Percentiles rank a stretch among this genome's conserved stretches.
phyloP scores from a whole-genome alignment of 140 eudicot genomes.

The Anethum foeniculum region DNA sequence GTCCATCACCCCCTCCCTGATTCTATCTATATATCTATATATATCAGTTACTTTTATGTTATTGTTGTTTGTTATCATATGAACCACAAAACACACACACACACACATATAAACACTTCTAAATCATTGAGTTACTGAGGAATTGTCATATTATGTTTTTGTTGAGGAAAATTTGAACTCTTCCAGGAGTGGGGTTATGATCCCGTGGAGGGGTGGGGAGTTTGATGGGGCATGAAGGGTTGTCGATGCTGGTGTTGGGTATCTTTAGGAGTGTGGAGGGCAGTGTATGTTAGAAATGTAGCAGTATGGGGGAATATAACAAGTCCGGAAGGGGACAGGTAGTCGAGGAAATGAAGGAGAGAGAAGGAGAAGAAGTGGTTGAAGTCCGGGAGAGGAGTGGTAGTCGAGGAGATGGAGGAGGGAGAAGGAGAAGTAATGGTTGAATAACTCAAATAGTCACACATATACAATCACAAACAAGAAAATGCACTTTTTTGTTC shows the following conservation, averaged over 20 bases:
- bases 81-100: too few species aligned
- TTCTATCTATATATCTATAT: too few species aligned
- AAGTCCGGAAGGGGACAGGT: slow-evolving; percentile 56
- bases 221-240: slow-evolving; percentile 4
- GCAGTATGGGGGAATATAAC: slow-evolving; percentile 68
- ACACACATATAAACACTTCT: too few species aligned
- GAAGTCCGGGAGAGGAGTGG: slow-evolving; percentile 59
- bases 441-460: too few species aligned
- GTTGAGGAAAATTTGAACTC: slow-evolving; percentile 46
- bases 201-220: slow-evolving; percentile 6
- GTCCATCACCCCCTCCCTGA: too few species aligned
- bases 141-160: slow-evolving; percentile 29
- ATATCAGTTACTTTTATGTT: too few species aligned
- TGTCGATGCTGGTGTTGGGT: slow-evolving; percentile 14
- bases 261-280: slow-evolving; percentile 1
- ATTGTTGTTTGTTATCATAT: too few species aligned
- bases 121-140: too few species aligned
- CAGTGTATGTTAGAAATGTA: slow-evolving; percentile 49
- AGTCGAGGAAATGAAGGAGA: slow-evolving; percentile 72
- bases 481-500: too few species aligned
- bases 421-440: slow-evolving; percentile 43
- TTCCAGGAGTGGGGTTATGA: slow-evolving; percentile 7
- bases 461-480: too few species aligned
- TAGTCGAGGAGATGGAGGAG: slow-evolving; percentile 73
- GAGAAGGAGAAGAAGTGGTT: slow-evolving; percentile 17